Evolutionary conservation across 257 asterid species (phyloP).

Genomic region (Hygrophila difformis): DNA sequence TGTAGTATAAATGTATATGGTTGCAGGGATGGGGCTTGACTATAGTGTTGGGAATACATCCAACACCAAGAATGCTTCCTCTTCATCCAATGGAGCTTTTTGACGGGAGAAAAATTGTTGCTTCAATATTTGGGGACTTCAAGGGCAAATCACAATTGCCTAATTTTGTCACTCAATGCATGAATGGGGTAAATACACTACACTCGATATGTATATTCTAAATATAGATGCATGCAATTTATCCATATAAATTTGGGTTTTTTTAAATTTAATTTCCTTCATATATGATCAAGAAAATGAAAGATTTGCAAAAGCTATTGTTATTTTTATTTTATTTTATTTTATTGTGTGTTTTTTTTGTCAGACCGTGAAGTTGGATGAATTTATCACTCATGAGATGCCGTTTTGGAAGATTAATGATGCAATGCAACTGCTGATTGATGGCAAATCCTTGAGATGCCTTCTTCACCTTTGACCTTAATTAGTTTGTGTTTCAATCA

Average conservation of each 20-base stretch:
- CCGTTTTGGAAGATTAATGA: constrained; percentile 67
- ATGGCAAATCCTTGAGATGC: constrained; percentile 82
- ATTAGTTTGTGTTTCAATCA: neutral
- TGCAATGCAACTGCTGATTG: constrained; percentile 54
- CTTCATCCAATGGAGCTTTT: constrained; percentile 92
- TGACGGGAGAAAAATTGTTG: constrained; percentile 75
- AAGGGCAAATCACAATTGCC: constrained; percentile 87
- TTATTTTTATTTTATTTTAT: too few species aligned
- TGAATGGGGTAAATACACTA: constrained; percentile 47
- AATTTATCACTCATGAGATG: constrained; percentile 69
- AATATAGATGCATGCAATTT: neutral
- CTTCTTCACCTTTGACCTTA: constrained; percentile 40
- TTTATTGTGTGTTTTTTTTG: too few species aligned
- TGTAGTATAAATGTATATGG: neutral
- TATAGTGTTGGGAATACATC: constrained; percentile 65
- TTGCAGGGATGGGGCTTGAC: constrained; percentile 92
- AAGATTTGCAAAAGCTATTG: too few species aligned
- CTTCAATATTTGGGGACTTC: constrained; percentile 77
- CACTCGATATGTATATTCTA: too few species aligned
- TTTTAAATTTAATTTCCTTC: too few species aligned
- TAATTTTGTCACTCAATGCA: constrained; percentile 48
- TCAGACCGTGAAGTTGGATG: constrained; percentile 83
- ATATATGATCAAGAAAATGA: too few species aligned
- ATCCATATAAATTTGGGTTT: too few species aligned
- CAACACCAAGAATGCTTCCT: constrained; percentile 61